Conservation (phyloP, 129 eudicot genomes). For the Flaveria ramosissima region DNA sequence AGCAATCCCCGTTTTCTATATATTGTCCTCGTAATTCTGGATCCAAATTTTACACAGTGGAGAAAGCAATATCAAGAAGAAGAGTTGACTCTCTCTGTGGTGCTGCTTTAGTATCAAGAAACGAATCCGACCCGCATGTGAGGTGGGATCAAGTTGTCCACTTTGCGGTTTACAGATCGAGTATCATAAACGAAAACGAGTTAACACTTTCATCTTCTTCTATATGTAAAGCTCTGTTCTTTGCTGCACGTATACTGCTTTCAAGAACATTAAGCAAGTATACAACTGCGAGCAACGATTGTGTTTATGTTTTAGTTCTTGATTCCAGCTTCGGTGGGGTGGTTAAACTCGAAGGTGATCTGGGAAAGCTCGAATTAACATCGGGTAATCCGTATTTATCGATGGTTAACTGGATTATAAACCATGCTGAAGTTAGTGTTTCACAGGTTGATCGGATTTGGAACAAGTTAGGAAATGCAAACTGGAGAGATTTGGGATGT, state of each 20-base stretch:
- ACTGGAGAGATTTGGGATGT: conserved; percentile 89
- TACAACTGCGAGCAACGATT: conserved; percentile 39
- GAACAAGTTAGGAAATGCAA: conserved; percentile 91
- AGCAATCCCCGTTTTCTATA: conserved; percentile 60
- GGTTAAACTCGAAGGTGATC: conserved; percentile 70
- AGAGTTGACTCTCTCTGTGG: conserved; percentile 59
- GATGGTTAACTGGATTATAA: conserved; percentile 63
- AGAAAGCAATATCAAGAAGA: conserved; percentile 72
- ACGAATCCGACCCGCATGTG: conserved; percentile 45
- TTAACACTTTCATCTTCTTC: conserved; percentile 43
- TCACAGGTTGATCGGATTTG: conserved; percentile 69
- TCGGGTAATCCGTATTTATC: conserved; percentile 55
- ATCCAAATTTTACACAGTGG: conserved; percentile 76
- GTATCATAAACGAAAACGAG: conserved; percentile 53
- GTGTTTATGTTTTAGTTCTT: conserved; percentile 64
- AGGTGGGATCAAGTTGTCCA: conserved; percentile 80
- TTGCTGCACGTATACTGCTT: conserved; percentile 64
- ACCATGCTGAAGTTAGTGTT: conserved; percentile 56
- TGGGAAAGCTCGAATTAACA: conserved; percentile 59
- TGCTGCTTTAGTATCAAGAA: conserved; percentile 65
- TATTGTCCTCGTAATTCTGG: conserved; percentile 69
- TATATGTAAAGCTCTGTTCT: conserved; percentile 76
- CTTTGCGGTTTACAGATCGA: conserved; percentile 63
- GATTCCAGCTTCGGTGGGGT: conserved; percentile 83
- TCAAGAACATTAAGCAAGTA: conserved; percentile 67